A percentile compares a stretch with the other conserved stretches of the same genome.
Conservation (phyloP, 2,329 filamentous ascomycete genomes). For the Colletotrichum cereale region DNA sequence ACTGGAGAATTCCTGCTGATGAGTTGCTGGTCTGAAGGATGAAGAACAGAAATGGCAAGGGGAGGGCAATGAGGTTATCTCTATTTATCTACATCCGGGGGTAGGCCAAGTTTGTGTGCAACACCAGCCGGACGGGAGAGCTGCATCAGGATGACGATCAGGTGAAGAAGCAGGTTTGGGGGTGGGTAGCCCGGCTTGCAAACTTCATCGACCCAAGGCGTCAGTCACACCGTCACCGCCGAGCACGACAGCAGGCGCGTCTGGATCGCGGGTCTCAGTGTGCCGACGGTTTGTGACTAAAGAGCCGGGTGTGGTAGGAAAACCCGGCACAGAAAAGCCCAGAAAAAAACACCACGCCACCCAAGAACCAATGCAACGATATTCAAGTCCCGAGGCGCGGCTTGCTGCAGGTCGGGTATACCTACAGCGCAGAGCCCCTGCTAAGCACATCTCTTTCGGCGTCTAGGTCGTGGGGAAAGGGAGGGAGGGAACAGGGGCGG, state of each 20-base stretch:
- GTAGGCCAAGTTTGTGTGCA: conserved; percentile 2
- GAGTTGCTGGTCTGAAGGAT: conserved; percentile 6
- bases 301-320: background rate
- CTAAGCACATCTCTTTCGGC: conserved; percentile 26
- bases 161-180: conserved; percentile 37
- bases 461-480: background rate
- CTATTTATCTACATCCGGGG: conserved; percentile 38
- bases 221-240: conserved; percentile 38
- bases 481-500: conserved; percentile 22
- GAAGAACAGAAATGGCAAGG: background rate
- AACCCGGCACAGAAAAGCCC: background rate
- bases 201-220: conserved; percentile 1
- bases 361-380: background rate
- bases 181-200: conserved; percentile 4
- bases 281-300: conserved; percentile 14
- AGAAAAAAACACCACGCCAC: background rate
- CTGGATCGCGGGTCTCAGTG: conserved; percentile 10
- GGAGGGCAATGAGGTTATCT: background rate
- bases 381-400: conserved; percentile 3
- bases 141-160: conserved; percentile 28
- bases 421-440: conserved; percentile 27
- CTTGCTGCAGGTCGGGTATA: conserved; percentile 18
- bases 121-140: conserved; percentile 1
- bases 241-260: conserved; percentile 23
- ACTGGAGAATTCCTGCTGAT: conserved; percentile 17